These are phyloP conservation scores for Nannochloropsis oceanica DNA, from an alignment of 108 stramenopile species.

Conservation along the genomic window DNA sequence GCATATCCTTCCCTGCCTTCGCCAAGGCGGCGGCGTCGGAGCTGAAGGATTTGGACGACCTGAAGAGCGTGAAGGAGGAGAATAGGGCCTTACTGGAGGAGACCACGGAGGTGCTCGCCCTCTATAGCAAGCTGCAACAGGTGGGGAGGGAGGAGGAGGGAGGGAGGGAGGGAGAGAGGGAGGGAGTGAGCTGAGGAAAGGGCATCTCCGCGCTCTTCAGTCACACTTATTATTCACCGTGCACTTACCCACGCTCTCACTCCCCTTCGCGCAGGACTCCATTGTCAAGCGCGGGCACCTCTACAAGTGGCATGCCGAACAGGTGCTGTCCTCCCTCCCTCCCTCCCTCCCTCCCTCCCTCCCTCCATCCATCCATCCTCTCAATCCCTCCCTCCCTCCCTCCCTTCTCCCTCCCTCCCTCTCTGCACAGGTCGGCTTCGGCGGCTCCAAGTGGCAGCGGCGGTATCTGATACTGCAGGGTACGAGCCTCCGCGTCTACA, in stretches of 20 bases:
- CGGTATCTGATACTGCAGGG: too few relatives aligned
- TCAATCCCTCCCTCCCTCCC: too few relatives aligned
- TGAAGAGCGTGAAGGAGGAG: background rate
- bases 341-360: too few relatives aligned
- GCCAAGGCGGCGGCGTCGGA: background rate
- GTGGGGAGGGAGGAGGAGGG: background rate
- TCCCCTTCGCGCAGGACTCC: background rate
- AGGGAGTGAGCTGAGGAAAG: background rate
- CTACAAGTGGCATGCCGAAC: too few relatives aligned
- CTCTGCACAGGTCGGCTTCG: too few relatives aligned
- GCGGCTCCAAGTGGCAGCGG: too few relatives aligned
- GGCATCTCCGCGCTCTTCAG: background rate
- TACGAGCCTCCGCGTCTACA: too few relatives aligned
- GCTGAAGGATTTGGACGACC: background rate
- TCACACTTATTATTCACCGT: background rate
- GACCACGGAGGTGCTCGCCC: background rate
- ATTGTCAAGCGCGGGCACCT: background rate
- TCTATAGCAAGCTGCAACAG: background rate
- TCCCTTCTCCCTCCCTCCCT: too few relatives aligned
- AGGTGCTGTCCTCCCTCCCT: too few relatives aligned
- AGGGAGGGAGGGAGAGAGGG: background rate
- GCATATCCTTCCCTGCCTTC: background rate
- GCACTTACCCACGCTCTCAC: background rate
- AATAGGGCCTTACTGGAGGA: background rate
- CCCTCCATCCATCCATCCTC: too few relatives aligned